Percentiles rank a stretch among this genome's conserved stretches.
These are phyloP conservation scores for Botryosphaeria dothidea DNA, from an alignment of 2,329 filamentous ascomycete genomes.

Conservation along the genomic window DNA sequence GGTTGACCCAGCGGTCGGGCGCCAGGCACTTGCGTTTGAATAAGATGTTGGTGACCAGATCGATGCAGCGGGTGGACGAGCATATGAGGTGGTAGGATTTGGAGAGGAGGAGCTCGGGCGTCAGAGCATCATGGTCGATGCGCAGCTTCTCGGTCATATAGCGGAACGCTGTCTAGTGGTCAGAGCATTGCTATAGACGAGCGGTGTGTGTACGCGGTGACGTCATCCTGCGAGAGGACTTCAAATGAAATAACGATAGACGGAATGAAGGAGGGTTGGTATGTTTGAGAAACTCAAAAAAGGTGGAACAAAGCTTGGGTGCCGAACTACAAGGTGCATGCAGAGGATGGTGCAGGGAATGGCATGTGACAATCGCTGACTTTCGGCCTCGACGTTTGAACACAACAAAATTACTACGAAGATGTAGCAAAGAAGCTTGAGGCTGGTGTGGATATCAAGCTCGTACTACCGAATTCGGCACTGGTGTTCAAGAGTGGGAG, in stretches of 20 bases:
- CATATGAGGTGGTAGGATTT: conserved; percentile 88
- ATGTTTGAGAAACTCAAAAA: neutral
- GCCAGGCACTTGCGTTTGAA: conserved; percentile 46
- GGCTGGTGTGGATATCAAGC: neutral
- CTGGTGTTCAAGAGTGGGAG: neutral
- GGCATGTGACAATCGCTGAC: too few species aligned
- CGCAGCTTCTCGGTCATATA: conserved; percentile 87
- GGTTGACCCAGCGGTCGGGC: conserved; percentile 31
- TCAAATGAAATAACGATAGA: neutral
- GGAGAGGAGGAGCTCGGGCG: conserved; percentile 65
- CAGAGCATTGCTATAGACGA: neutral
- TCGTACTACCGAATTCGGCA: neutral
- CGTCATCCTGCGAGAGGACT: neutral
- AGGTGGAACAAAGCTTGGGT: neutral
- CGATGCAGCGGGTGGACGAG: conserved; percentile 72
- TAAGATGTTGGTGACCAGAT: conserved; percentile 72
- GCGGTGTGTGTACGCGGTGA: neutral
- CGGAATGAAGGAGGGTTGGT: neutral
- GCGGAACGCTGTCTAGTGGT: conserved; percentile 62
- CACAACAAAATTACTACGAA: neutral
- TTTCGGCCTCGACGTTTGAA: too few species aligned
- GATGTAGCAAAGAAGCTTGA: neutral
- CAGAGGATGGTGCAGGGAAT: too few species aligned
- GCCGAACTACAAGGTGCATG: too few species aligned
- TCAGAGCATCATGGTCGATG: conserved; percentile 72